These are phyloP conservation scores for Vaccinium macrocarpon DNA, from an alignment of 148 eudicot species.

Conservation along the genomic window DNA sequence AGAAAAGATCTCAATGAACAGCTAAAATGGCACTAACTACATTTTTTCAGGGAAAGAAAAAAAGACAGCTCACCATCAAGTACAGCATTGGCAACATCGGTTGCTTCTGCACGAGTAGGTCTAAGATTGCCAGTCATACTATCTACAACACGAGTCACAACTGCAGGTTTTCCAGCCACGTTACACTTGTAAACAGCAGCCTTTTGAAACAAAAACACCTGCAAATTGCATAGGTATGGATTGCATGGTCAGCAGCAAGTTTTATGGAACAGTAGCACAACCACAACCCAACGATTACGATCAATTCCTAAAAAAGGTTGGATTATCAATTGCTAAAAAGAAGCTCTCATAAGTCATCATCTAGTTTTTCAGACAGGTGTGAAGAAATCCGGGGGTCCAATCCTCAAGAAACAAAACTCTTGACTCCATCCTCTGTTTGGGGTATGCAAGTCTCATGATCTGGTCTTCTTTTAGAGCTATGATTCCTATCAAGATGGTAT, in stretches of 20 bases:
- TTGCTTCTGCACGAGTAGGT: conserved; percentile 92
- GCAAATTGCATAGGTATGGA: conserved; percentile 13
- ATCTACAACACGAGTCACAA: conserved; percentile 96
- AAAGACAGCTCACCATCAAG: conserved; percentile 56
- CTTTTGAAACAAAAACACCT: conserved; percentile 96
- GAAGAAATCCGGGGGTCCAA: too few species aligned
- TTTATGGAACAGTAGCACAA: not conserved
- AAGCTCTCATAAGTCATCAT: too few species aligned
- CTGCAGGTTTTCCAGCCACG: conserved; percentile 97
- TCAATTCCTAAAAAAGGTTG: too few species aligned
- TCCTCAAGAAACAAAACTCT: too few species aligned
- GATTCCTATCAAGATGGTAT: too few species aligned
- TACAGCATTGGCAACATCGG: conserved; percentile 89
- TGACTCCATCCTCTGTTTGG: too few species aligned
- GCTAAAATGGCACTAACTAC: not conserved
- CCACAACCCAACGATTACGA: not conserved
- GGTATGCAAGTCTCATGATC: too few species aligned
- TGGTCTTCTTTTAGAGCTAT: too few species aligned
- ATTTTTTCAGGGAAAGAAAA: not conserved
- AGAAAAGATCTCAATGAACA: not conserved
- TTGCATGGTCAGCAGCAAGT: not conserved
- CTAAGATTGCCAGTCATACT: conserved; percentile 96
- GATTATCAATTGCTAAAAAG: too few species aligned
- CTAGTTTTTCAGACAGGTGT: too few species aligned
- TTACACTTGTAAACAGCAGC: conserved; percentile 92